Evolutionary conservation across 345 rosid genomes (phyloP).

Genomic region (Euphorbia lathyris): DNA sequence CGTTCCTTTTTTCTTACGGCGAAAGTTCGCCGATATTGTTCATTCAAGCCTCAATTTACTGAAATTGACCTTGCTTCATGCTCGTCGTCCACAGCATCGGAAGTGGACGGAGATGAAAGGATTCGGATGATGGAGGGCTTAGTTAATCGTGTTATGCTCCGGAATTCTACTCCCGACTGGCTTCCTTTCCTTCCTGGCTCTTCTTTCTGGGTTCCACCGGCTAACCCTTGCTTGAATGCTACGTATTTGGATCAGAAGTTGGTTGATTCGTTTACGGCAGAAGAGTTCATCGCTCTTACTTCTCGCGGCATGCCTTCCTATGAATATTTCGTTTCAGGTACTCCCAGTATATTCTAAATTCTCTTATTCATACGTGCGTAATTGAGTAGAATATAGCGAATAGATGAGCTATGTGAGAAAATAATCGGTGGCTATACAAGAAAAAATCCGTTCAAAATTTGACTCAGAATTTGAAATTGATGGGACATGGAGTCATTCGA

Average conservation of each 20-base stretch:
- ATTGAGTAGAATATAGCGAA: neutral
- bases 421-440: neutral
- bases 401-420: neutral
- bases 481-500: neutral
- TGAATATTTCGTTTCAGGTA: conserved; percentile 34
- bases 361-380: neutral
- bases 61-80: conserved; percentile 34
- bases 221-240: conserved; percentile 19
- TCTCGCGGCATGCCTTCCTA: conserved; percentile 46
- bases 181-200: conserved; percentile 46
- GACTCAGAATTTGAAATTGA: neutral
- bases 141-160: conserved; percentile 33
- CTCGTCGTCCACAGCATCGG: conserved; percentile 17
- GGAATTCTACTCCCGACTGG: conserved; percentile 47
- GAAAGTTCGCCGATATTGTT: conserved; percentile 7
- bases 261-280: conserved; percentile 30
- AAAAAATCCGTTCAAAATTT: neutral
- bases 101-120: conserved; percentile 19
- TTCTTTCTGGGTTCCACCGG: conserved; percentile 51
- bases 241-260: conserved; percentile 26
- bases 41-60: conserved; percentile 23
- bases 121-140: conserved; percentile 29
- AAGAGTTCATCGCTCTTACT: conserved; percentile 34
- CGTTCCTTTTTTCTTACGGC: neutral
- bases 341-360: neutral